A percentile compares a stretch with the other conserved stretches of the same genome.
These are phyloP conservation scores for Quillaja saponaria DNA, from an alignment of 306 rosid species.

Conservation along the genomic window DNA sequence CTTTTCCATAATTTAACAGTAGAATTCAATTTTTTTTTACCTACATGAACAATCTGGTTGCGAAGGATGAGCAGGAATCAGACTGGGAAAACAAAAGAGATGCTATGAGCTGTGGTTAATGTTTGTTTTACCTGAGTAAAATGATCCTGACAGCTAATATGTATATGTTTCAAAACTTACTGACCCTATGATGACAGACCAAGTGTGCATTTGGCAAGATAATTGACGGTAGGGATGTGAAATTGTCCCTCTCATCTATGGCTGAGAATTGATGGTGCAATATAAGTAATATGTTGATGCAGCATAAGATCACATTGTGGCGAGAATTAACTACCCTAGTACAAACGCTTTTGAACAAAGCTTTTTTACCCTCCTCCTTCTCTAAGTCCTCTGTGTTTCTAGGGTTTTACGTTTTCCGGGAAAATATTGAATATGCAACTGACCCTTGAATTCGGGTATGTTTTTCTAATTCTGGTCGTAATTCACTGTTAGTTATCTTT, in stretches of 20 bases:
- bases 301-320: too few relatives aligned
- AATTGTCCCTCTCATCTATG: too few relatives aligned
- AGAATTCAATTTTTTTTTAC: slow-evolving; percentile 16
- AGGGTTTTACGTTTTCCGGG: slow-evolving; percentile 33
- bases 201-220: too few relatives aligned
- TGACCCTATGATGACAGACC: too few relatives aligned
- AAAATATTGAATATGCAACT: slow-evolving; percentile 55
- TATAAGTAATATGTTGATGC: too few relatives aligned
- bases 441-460: slow-evolving; percentile 83
- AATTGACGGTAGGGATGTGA: too few relatives aligned
- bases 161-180: not conserved
- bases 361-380: too few relatives aligned
- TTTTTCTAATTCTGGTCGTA: not conserved
- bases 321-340: too few relatives aligned
- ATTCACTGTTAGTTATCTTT: slow-evolving; percentile 5
- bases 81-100: not conserved
- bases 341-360: too few relatives aligned
- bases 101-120: slow-evolving; percentile 7
- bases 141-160: slow-evolving; percentile 18
- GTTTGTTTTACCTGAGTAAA: not conserved
- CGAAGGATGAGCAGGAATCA: not conserved
- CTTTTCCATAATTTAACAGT: slow-evolving; percentile 24
- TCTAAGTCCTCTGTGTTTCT: not conserved
- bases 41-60: not conserved
- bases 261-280: too few relatives aligned